Evolutionary conservation across 1,284 basidiomycete species (phyloP).

Genomic region (Volvariella volvacea): DNA sequence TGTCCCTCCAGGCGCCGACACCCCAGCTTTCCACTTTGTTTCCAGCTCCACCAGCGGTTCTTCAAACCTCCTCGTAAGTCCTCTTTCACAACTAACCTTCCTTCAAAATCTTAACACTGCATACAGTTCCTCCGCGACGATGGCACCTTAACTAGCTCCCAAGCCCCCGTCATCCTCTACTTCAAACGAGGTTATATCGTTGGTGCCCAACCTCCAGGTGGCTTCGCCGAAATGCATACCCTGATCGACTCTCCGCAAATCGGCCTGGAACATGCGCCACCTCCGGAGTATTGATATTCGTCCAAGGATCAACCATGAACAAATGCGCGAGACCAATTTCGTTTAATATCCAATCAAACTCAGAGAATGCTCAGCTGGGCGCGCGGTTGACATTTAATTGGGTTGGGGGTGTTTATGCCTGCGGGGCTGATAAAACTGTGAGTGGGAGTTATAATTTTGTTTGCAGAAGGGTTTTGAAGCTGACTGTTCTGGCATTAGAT

Average conservation of each 20-base stretch:
- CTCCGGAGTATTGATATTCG: conserved; percentile 19
- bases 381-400: conserved; percentile 23
- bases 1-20: conserved; percentile 17
- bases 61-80: conserved; percentile 21
- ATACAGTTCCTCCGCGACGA: conserved; percentile 20
- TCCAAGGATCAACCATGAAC: conserved; percentile 17
- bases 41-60: conserved; percentile 10
- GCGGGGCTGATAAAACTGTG: conserved; percentile 19
- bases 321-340: conserved; percentile 20
- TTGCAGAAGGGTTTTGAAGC: too few species aligned
- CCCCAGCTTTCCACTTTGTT: conserved; percentile 24
- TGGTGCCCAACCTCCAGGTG: conserved; percentile 7
- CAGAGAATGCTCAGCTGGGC: conserved; percentile 20
- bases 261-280: conserved; percentile 19
- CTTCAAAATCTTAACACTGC: too few species aligned
- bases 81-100: too few species aligned
- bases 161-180: conserved; percentile 20
- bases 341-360: conserved; percentile 21
- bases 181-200: conserved; percentile 20
- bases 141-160: conserved; percentile 17
- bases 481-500: too few species aligned
- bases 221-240: too few species aligned
- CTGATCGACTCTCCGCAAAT: conserved; percentile 10
- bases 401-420: conserved; percentile 23
- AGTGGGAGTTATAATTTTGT: too few species aligned